Evolutionary conservation across 306 rosid species (phyloP), one percentile per base, ranked within the genome.

Genomic region (Luffa acutangula): DNA sequence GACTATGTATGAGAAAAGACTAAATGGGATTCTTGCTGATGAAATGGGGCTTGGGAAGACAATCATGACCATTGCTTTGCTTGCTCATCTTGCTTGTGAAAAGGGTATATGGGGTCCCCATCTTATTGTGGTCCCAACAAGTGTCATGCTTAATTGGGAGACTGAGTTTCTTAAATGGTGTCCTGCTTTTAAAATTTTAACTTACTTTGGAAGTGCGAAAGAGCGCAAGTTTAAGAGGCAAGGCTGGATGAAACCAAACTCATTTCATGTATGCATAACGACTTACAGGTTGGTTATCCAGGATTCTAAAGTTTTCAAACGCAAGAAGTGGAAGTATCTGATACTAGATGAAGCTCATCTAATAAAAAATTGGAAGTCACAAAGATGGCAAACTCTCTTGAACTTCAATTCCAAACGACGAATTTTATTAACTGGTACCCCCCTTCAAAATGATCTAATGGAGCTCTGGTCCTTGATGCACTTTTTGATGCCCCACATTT

Each of bases 391-490:
- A 80, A 95, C 99, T 7, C 96, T 95, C 75, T 82, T 95, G 90
- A 95, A 95, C 88, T 95, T 95, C 91, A 93, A 93, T 85, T 87
- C 99, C 33, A 95, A 95, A 83, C 90, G 99, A 13, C 96, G 97
- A 48, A 95, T 95, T 80, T 88, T 95, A 67, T 87, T 95, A 84
- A 95, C 97, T 18, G 99, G 99, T 56, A 95, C 99, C 17, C 99
- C 99, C 6, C 87, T 95, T 57, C 99, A 95, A 86, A 95, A 95
- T 86, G 99, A 95, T 87, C 97, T 95, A 75, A 95, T 95, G 99
- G 99, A 95, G 85, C 93, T 95, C 51, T 95, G 99, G 99, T 95
- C 99, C 83, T 91, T 95, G 72, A 95, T 95, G 99, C 99, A 95
- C 83, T 95, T 95, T 89, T 90, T 95, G 90, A 95, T 95, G 99